Evolutionary conservation across 768 basidiomycete species (phyloP).

Genomic region (Mycena galericulata): DNA sequence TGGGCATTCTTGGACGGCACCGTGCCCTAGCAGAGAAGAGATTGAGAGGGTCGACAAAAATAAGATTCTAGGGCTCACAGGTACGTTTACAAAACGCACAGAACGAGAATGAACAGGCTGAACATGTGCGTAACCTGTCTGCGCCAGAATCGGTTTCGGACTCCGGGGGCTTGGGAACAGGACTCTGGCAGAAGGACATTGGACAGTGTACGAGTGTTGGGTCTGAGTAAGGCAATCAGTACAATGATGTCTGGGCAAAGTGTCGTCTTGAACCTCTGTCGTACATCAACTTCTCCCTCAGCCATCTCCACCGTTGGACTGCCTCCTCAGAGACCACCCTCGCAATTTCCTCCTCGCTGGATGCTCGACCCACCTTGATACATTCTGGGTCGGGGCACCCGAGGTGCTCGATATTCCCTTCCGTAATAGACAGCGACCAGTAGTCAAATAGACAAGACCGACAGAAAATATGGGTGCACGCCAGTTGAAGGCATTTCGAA

Average conservation of each 20-base stretch:
- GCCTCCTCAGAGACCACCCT: constrained; percentile 75
- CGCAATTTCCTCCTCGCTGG: constrained; percentile 78
- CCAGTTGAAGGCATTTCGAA: constrained; percentile 74
- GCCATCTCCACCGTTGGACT: constrained; percentile 80
- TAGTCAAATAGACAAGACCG: constrained; percentile 82
- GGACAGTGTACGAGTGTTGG: constrained; percentile 87
- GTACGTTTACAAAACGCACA: constrained; percentile 86
- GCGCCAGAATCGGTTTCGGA: constrained; percentile 72
- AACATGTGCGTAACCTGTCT: constrained; percentile 79
- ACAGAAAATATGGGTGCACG: constrained; percentile 87
- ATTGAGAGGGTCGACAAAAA: constrained; percentile 17
- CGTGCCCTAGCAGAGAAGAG: constrained; percentile 71
- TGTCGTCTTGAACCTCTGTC: constrained; percentile 68
- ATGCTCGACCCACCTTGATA: constrained; percentile 71
- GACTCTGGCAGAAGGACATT: constrained; percentile 82
- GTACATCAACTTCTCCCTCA: constrained; percentile 75
- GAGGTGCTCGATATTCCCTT: constrained; percentile 82
- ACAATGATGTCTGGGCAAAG: neutral
- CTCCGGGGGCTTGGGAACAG: constrained; percentile 70
- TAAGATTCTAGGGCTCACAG: constrained; percentile 52
- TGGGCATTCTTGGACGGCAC: constrained; percentile 77
- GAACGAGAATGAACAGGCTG: constrained; percentile 80
- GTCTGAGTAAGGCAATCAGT: constrained; percentile 55
- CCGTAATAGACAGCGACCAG: constrained; percentile 84
- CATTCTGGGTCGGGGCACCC: constrained; percentile 87